Evolutionary conservation across 169 alveolate species (phyloP).

Genomic region (Plasmodium knowlesi): DNA sequence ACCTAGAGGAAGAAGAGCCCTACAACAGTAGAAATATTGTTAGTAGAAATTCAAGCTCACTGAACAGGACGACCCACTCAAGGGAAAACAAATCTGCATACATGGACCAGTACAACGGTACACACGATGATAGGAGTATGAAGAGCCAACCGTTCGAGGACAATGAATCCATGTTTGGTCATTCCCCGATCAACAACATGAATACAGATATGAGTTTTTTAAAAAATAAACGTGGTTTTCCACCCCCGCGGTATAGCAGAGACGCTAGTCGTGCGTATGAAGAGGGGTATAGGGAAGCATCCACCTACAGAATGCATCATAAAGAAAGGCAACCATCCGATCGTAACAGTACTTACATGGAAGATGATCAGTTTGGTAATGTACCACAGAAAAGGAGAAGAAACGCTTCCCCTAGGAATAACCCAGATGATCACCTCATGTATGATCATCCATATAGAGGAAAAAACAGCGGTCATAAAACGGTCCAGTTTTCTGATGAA

Average conservation of each 20-base stretch:
- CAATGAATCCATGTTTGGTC: not conserved
- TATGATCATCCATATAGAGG: not conserved
- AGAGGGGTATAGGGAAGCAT: not conserved
- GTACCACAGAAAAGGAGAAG: conserved; percentile 14
- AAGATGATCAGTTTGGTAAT: not conserved
- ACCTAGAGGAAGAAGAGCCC: not conserved
- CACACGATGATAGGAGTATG: not conserved
- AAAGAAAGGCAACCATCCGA: not conserved
- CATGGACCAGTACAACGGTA: not conserved
- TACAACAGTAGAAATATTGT: not conserved
- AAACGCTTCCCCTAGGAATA: conserved; percentile 11
- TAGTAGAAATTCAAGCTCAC: not conserved
- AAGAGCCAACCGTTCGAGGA: not conserved
- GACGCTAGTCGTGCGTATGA: not conserved
- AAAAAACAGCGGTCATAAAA: not conserved
- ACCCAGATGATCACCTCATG: not conserved
- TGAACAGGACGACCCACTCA: not conserved
- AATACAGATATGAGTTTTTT: not conserved
- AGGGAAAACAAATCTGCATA: not conserved
- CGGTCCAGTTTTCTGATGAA: conserved; percentile 11
- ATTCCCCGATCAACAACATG: not conserved
- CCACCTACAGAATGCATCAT: not conserved
- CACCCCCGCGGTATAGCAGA: not conserved
- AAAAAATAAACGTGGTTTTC: not conserved
- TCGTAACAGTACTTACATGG: not conserved